These are phyloP conservation scores for Penicillium sp. DNA, from an alignment of 2,329 filamentous ascomycete species.

Conservation along the genomic window DNA sequence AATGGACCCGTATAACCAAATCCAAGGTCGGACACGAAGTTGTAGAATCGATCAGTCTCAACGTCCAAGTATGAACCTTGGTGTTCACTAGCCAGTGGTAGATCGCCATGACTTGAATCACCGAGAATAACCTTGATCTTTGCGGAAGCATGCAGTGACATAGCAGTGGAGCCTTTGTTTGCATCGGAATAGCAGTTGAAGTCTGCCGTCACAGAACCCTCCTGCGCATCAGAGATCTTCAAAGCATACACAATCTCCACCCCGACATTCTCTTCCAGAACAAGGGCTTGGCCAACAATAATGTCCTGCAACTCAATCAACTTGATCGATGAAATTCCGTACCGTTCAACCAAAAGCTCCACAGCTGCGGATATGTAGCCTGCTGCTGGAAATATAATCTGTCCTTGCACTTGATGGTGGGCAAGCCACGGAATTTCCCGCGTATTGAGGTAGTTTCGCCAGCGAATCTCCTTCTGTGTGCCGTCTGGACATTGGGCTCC, in stretches of 20 bases:
- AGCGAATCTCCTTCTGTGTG: slow-evolving; percentile 23
- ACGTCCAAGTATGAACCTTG: slow-evolving; percentile 13
- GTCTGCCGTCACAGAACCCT: slow-evolving; percentile 1
- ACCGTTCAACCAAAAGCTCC: slow-evolving; percentile 20
- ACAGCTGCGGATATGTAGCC: slow-evolving; percentile 30
- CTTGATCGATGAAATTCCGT: slow-evolving; percentile 13
- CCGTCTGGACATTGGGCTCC: slow-evolving; percentile 21
- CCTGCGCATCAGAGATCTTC: slow-evolving; percentile 6
- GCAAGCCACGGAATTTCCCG: slow-evolving; percentile 35
- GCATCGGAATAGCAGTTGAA: slow-evolving; percentile 22
- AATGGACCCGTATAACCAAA: slow-evolving; percentile 29
- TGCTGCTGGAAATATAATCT: slow-evolving; percentile 32
- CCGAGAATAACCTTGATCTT: slow-evolving; percentile 12
- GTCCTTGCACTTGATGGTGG: slow-evolving; percentile 34
- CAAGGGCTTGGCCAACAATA: slow-evolving; percentile 25
- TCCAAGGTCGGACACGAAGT: slow-evolving; percentile 22
- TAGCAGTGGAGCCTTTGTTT: slow-evolving; percentile 13
- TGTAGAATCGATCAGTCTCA: slow-evolving; percentile 27
- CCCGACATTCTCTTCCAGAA: slow-evolving; percentile 23
- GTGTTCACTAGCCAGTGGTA: slow-evolving; percentile 1
- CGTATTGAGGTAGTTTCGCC: slow-evolving; percentile 31
- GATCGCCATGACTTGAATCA: slow-evolving; percentile 1
- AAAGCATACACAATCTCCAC: slow-evolving; percentile 24
- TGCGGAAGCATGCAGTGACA: slow-evolving; percentile 19
- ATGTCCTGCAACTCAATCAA: slow-evolving; percentile 26